Base-by-base conservation (phyloP, 768 basidiomycete genomes). In the Suillus cothurnatus region DNA sequence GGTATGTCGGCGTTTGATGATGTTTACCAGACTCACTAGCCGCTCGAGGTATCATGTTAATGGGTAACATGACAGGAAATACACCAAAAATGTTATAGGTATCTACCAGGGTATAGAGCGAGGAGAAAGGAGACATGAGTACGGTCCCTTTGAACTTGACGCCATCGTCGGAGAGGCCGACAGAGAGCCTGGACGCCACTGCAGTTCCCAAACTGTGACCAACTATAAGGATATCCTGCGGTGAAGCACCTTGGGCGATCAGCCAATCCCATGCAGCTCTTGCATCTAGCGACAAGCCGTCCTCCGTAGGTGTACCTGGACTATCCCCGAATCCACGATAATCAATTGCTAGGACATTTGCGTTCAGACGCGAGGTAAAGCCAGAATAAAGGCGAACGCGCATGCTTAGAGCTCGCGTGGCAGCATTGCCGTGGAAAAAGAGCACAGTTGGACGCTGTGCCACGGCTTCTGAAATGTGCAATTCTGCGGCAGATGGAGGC, bases 271-370 rank as follows among this genome's bases (percentile, higher is more conserved):
- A 97, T 0, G 90, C 93, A 0, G 93, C 84, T 45, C 86, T 81
- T 1, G 92, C 94, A 72, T 99, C 93, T 3, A 73, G 77, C 1
- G 85, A 74, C 0, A 98, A 79, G 0, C 96, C 97, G 14, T 74
- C 75, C 74, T 96, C 91, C 31, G 85, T 88, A 0, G 97, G 97
- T 0, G 76, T 75, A 1, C 94, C 94, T 1, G 85, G 84, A 62
- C 94, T 96, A 72, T 98, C 95, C 2, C 81, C 97, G 71, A 91
- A 99, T 2, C 96, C 96, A 58, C 96, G 87, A 74, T 98, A 99
- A 77, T 99, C 97, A 41, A 94, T 87, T 1, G 87, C 88, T 31
- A 98, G 79, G 17, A 97, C 89, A 74, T 96, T 96, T 23, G 85
- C 85, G 21, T 81, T 79, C 8, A 93, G 78, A 1, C 89, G 84